A percentile compares a stretch with the other conserved stretches of the same genome.
These are phyloP conservation scores for Earliella scabrosa DNA, from an alignment of 1,284 basidiomycete species.

Conservation along the genomic window DNA sequence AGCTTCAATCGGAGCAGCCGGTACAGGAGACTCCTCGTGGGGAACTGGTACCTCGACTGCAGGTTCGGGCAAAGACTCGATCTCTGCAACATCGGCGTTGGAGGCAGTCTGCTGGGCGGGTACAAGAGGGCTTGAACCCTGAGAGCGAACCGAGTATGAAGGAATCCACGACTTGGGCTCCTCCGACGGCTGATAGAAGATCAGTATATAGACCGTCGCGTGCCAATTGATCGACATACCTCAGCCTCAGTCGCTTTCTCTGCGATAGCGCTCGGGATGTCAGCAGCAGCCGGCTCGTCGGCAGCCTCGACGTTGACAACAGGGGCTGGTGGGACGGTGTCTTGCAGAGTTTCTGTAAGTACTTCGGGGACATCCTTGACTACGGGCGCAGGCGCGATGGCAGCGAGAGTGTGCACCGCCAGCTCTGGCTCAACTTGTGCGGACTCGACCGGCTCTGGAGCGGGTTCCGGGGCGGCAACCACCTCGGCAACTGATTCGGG, in stretches of 20 bases:
- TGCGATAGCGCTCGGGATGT: conserved; percentile 4
- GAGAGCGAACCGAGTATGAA: conserved; percentile 22
- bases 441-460: neutral
- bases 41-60: conserved; percentile 5
- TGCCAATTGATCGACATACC: neutral
- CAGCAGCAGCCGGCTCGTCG: neutral
- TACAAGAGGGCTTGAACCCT: conserved; percentile 19
- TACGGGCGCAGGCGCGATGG: neutral
- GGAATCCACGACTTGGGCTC: conserved; percentile 15
- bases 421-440: neutral
- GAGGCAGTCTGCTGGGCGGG: conserved; percentile 22
- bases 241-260: conserved; percentile 10
- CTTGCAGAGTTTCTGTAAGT: neutral
- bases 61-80: conserved; percentile 22
- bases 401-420: neutral
- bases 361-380: neutral
- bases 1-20: conserved; percentile 2
- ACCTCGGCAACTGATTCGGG: neutral
- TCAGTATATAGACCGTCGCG: too few relatives aligned
- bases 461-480: neutral
- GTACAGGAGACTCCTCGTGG: neutral
- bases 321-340: neutral
- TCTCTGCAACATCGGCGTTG: conserved; percentile 27
- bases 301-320: neutral
- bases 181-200: conserved; percentile 2